Conservation (phyloP, 306 rosid species). For the Cucurbita maxima region DNA sequence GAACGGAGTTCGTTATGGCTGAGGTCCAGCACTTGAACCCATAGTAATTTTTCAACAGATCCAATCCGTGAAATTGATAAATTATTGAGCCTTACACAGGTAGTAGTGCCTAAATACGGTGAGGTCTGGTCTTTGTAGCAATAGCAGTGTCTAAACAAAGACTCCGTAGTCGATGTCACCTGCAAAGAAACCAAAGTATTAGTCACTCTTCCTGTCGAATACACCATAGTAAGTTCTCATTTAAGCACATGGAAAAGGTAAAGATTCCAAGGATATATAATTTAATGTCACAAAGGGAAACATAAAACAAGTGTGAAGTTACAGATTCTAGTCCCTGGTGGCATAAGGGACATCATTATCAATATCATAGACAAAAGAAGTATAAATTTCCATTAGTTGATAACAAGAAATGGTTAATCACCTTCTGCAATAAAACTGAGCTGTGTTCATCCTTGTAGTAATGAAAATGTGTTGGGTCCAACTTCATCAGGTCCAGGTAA, state of each 20-base stretch:
- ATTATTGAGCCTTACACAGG: slow-evolving; percentile 49
- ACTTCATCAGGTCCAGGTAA: slow-evolving; percentile 43
- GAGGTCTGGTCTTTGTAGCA: slow-evolving; percentile 18
- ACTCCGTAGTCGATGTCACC: slow-evolving; percentile 50
- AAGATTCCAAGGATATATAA: background rate
- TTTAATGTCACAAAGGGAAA: background rate
- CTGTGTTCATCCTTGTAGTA: slow-evolving; percentile 56
- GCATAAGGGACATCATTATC: background rate
- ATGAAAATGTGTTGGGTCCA: slow-evolving; percentile 45
- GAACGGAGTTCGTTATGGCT: slow-evolving; percentile 73
- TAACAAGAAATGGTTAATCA: slow-evolving; percentile 7
- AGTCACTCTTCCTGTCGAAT: background rate
- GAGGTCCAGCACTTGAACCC: slow-evolving; percentile 88
- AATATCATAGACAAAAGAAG: background rate
- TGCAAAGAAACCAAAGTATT: slow-evolving; percentile 20
- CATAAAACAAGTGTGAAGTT: background rate
- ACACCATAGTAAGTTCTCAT: background rate
- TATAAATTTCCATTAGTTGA: background rate
- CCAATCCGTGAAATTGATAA: slow-evolving; percentile 67
- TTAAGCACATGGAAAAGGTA: background rate
- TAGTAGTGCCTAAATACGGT: slow-evolving; percentile 18
- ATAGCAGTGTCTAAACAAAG: slow-evolving; percentile 43
- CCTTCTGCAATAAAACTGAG: slow-evolving; percentile 31
- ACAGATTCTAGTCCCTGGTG: background rate
- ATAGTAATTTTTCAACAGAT: slow-evolving; percentile 39